Percentiles rank a stretch among this genome's conserved stretches.
phyloP scores from a whole-genome alignment of 2,329 filamentous ascomycete genomes.

The Dactylonectria macrodidyma region DNA sequence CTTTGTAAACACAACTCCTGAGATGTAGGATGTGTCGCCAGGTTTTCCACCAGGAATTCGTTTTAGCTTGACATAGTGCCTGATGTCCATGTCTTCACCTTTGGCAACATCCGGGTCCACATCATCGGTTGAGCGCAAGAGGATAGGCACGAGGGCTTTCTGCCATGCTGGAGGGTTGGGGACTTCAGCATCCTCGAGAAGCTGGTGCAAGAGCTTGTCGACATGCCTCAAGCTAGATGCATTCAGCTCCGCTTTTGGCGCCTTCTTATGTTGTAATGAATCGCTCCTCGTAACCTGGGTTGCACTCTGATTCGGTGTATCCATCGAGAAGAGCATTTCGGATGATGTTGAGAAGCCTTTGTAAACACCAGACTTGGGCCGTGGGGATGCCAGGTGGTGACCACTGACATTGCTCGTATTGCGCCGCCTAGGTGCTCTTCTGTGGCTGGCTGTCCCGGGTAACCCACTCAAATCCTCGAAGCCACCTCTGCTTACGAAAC shows the following conservation, averaged over 20 bases:
- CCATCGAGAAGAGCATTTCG: constrained; percentile 65
- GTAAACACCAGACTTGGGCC: constrained; percentile 71
- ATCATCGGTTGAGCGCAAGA: constrained; percentile 92
- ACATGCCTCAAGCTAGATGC: constrained; percentile 91
- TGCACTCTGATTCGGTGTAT: constrained; percentile 60
- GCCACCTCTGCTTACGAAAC: constrained; percentile 75
- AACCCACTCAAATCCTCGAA: constrained; percentile 74
- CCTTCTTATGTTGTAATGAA: constrained; percentile 82
- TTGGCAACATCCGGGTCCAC: constrained; percentile 92
- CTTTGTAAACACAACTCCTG: constrained; percentile 96
- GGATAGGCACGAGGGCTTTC: constrained; percentile 88
- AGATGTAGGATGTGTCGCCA: constrained; percentile 95
- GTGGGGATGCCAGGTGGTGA: constrained; percentile 80
- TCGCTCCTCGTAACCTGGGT: constrained; percentile 80
- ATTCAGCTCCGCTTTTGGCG: constrained; percentile 87
- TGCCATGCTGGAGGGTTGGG: constrained; percentile 86
- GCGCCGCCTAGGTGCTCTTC: constrained; percentile 78
- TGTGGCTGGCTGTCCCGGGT: constrained; percentile 70
- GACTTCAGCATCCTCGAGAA: constrained; percentile 83
- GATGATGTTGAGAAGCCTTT: constrained; percentile 69
- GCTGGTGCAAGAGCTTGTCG: constrained; percentile 84
- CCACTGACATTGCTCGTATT: constrained; percentile 89
- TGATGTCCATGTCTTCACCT: constrained; percentile 96
- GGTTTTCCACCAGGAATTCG: constrained; percentile 93
- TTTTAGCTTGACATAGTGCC: constrained; percentile 97